phyloP scores from a whole-genome alignment of 371 early-diverging fungal genomes.

The Thermomucor indicae-seudaticae region DNA sequence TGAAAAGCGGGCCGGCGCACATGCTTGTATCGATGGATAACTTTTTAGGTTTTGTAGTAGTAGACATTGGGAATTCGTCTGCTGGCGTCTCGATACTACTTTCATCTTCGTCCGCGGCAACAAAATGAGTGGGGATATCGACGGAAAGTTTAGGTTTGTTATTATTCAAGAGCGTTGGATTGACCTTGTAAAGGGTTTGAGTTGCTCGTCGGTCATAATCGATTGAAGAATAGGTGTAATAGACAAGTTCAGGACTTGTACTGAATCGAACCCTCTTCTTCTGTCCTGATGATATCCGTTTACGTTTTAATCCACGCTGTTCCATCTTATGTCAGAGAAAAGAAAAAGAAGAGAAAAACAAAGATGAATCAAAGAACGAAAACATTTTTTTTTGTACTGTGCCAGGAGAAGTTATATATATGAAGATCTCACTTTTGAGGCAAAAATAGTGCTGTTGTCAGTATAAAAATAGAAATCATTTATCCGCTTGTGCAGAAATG shows the following conservation, averaged over 20 bases:
- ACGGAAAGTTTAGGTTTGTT: constrained; percentile 12
- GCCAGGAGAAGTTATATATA: neutral
- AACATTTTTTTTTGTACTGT: neutral
- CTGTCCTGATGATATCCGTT: constrained; percentile 1
- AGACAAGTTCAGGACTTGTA: neutral
- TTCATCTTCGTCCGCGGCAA: constrained; percentile 1
- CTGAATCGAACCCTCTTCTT: constrained; percentile 11
- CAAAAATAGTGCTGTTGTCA: constrained; percentile 1
- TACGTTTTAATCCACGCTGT: constrained; percentile 12
- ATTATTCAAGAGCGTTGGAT: neutral
- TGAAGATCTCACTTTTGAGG: neutral
- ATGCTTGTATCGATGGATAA: constrained; percentile 16
- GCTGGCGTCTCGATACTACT: constrained; percentile 13
- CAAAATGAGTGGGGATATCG: constrained; percentile 6
- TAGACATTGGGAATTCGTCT: neutral
- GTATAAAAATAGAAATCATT: no score
- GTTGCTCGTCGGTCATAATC: constrained; percentile 14
- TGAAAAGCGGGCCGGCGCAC: constrained; percentile 16
- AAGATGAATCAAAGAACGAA: constrained; percentile 5
- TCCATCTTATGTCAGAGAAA: neutral
- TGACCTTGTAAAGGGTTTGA: constrained; percentile 9
- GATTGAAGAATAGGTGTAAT: constrained; percentile 11
- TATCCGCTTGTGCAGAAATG: no score
- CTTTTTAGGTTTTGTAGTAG: constrained; percentile 6
- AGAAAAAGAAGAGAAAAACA: constrained; percentile 3